phyloP scores from a whole-genome alignment of 371 early-diverging fungal species.

The Mortierella sp. region DNA sequence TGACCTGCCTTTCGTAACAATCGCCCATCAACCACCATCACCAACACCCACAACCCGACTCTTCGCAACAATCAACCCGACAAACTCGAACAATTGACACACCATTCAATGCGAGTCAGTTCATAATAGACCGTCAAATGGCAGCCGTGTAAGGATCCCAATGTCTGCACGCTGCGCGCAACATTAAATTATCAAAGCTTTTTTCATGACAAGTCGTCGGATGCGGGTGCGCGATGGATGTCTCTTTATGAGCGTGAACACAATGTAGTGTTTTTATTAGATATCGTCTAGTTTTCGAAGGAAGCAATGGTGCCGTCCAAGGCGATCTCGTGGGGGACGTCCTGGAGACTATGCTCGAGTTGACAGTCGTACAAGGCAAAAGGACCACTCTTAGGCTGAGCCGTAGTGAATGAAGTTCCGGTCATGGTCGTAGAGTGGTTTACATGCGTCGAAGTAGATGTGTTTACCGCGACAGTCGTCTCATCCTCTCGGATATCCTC shows the following conservation, averaged over 20 bases:
- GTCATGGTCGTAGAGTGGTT: slow-evolving; percentile 38
- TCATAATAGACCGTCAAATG: slow-evolving; percentile 14
- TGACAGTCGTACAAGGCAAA: slow-evolving; percentile 34
- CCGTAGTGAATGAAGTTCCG: slow-evolving; percentile 19
- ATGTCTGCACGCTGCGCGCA: slow-evolving; percentile 2
- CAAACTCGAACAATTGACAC: slow-evolving; percentile 9
- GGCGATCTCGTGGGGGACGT: slow-evolving; percentile 25
- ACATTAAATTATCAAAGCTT: slow-evolving; percentile 12
- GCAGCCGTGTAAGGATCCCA: neutral
- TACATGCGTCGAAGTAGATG: neutral
- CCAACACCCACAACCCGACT: no score
- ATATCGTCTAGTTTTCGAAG: slow-evolving; percentile 25
- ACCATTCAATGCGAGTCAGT: neutral
- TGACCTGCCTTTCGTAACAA: no score
- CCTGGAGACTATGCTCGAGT: slow-evolving; percentile 18
- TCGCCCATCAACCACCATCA: neutral
- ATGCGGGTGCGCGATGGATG: no score
- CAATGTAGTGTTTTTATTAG: neutral
- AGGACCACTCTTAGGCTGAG: slow-evolving; percentile 44
- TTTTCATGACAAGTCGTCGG: neutral
- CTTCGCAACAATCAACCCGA: neutral
- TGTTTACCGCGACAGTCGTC: neutral
- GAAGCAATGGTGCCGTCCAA: slow-evolving; percentile 48
- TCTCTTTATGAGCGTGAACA: neutral
- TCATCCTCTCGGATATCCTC: slow-evolving; percentile 10